Base-by-base conservation (phyloP, 2,329 filamentous ascomycete species). In the Elsinoe arachidis region DNA sequence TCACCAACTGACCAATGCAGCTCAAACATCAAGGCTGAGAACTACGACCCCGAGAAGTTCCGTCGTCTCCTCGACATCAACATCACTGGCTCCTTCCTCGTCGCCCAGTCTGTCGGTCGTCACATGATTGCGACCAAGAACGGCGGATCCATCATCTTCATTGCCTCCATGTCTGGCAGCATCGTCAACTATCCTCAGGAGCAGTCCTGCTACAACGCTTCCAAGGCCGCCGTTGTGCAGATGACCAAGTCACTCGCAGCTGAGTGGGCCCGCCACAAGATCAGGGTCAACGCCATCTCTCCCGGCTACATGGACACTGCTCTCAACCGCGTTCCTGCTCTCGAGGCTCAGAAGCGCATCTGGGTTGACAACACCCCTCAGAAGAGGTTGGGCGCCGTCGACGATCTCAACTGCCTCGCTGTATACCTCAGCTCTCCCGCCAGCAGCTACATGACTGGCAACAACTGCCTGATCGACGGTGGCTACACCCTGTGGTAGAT, bases 271-370 rank as follows among this genome's bases (percentile, higher is more conserved):
- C 86, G 88, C 74, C 80, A 89, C 73, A 79, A 80, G 65, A 90
- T 92, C 68, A 85, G 88, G 37, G 87, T 91, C 67, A 93, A 93
- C 80, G 86, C 83, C 72, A 90, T 92, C 73, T 88, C 84, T 5
- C 88, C 88, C 17, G 88, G 88, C 30, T 92, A 92, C 77, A 91
- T 92, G 84, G 87, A 91, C 76, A 93, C 88, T 4, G 86, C 85
- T 4, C 78, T 90, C 61, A 91, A 90, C 80, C 84, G 85, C 60
- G 86, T 88, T 6, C 86, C 86, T 19, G 85, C 85, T 38, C 82
- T 90, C 17, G 86, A 90, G 62, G 86, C 85, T 49, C 85, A 90
- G 78, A 90, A 90, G 83, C 85, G 85, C 74, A 87, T 89, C 72
- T 90, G 87, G 87, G 82, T 82, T 65, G 81, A 80, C 37, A 70